Conservation (phyloP, 2,329 filamentous ascomycete species). For the Sphaerostilbella broomeana region DNA sequence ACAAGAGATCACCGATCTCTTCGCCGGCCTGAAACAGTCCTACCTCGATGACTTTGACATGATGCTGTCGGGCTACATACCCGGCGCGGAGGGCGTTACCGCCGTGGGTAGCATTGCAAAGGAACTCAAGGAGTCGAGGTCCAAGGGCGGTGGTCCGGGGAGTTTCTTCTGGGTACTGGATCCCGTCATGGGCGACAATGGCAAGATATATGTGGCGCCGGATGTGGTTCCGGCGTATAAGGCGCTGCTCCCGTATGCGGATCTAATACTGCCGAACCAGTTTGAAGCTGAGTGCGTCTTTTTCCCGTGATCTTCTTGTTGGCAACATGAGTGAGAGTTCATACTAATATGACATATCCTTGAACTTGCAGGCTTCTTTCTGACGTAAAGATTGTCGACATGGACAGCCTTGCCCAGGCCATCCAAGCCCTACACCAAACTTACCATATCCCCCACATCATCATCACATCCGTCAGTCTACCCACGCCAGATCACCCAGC, state of each 20-base stretch:
- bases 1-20: conserved; percentile 76
- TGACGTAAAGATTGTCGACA: conserved; percentile 73
- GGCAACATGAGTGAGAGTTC: too few relatives aligned
- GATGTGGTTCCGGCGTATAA: conserved; percentile 92
- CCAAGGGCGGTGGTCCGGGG: conserved; percentile 55
- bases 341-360: background rate
- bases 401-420: conserved; percentile 64
- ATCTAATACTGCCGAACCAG: conserved; percentile 91
- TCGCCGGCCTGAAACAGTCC: conserved; percentile 74
- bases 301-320: too few relatives aligned
- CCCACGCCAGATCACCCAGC: conserved; percentile 43
- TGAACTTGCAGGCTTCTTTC: conserved; percentile 63
- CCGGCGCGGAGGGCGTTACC: conserved; percentile 75
- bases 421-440: conserved; percentile 70
- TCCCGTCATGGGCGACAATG: conserved; percentile 97
- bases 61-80: conserved; percentile 91
- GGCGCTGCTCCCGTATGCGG: conserved; percentile 68
- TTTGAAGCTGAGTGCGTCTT: conserved; percentile 83
- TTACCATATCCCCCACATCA: conserved; percentile 76
- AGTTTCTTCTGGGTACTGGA: conserved; percentile 96
- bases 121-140: conserved; percentile 66
- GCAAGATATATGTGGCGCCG: conserved; percentile 80
- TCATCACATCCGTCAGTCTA: conserved; percentile 85
- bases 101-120: conserved; percentile 78
- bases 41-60: conserved; percentile 87